Percentiles rank a stretch among this genome's conserved stretches.
Conservation (phyloP, 495 filamentous ascomycete species). For the Penicillium maclennaniae region DNA sequence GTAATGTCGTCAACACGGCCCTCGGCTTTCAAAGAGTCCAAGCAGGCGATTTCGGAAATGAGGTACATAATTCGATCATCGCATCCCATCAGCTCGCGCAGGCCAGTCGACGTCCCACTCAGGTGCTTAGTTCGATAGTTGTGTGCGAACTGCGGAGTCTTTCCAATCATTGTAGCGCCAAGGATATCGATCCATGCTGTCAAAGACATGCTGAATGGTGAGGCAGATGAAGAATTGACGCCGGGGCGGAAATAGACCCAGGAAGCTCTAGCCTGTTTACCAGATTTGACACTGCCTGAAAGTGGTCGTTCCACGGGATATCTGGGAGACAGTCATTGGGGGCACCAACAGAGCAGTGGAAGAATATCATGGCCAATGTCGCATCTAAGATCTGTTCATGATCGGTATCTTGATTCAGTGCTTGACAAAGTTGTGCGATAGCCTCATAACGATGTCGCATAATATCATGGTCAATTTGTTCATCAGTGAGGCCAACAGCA, state of each 20-base stretch:
- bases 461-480: constrained; percentile 87
- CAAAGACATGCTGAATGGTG: constrained; percentile 91
- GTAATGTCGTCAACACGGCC: constrained; percentile 73
- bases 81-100: constrained; percentile 95
- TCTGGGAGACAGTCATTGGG: constrained; percentile 84
- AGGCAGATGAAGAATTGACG: constrained; percentile 48
- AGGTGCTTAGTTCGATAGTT: constrained; percentile 90
- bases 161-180: constrained; percentile 86
- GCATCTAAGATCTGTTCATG: constrained; percentile 90
- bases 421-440: constrained; percentile 80
- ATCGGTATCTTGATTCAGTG: constrained; percentile 72
- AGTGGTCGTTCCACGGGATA: constrained; percentile 95
- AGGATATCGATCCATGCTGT: constrained; percentile 97
- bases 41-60: constrained; percentile 93
- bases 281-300: constrained; percentile 80
- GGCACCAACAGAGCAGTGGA: constrained; percentile 88
- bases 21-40: constrained; percentile 81
- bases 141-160: constrained; percentile 81
- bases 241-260: constrained; percentile 42
- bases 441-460: constrained; percentile 89
- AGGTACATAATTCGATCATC: constrained; percentile 97
- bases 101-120: constrained; percentile 63
- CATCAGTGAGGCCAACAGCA: constrained; percentile 58
- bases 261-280: constrained; percentile 83
- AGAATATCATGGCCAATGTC: constrained; percentile 94